phyloP scores from a whole-genome alignment of 1,139 yeast species.

The Suhomyces bribrorum region DNA sequence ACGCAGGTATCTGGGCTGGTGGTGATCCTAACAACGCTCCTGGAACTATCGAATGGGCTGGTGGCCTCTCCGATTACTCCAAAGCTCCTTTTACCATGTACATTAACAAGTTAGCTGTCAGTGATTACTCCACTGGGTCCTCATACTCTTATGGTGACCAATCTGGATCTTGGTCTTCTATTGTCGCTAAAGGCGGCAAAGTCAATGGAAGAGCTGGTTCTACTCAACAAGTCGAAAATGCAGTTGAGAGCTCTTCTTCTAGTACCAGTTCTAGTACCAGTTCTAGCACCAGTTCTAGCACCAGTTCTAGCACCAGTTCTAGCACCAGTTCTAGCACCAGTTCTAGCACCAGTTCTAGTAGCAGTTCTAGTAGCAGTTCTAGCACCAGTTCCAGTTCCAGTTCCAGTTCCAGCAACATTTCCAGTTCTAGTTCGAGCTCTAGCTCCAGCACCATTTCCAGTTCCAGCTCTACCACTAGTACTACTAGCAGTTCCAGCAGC shows the following conservation, averaged over 20 bases:
- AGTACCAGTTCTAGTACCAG: constrained; percentile 5
- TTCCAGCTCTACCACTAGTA: constrained; percentile 7
- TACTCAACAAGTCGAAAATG: constrained; percentile 20
- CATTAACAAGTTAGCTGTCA: constrained; percentile 30
- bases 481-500: constrained; percentile 5
- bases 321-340: constrained; percentile 8
- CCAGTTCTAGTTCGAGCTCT: constrained; percentile 4
- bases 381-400: constrained; percentile 6
- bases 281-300: constrained; percentile 3
- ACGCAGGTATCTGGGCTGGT: constrained; percentile 47
- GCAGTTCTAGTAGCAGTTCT: constrained; percentile 4
- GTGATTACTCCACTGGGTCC: constrained; percentile 39
- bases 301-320: constrained; percentile 5
- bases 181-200: constrained; percentile 61
- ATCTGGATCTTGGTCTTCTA: constrained; percentile 68
- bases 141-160: constrained; percentile 51
- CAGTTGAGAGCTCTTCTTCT: constrained; percentile 3
- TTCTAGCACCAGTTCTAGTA: constrained; percentile 7
- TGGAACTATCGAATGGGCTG: constrained; percentile 50
- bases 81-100: constrained; percentile 42
- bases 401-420: constrained; percentile 4
- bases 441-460: constrained; percentile 8
- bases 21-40: constrained; percentile 44
- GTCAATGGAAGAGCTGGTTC: constrained; percentile 63
- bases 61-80: constrained; percentile 30